phyloP scores from a whole-genome alignment of 164 flowering plant species.

The Protea cynaroides region DNA sequence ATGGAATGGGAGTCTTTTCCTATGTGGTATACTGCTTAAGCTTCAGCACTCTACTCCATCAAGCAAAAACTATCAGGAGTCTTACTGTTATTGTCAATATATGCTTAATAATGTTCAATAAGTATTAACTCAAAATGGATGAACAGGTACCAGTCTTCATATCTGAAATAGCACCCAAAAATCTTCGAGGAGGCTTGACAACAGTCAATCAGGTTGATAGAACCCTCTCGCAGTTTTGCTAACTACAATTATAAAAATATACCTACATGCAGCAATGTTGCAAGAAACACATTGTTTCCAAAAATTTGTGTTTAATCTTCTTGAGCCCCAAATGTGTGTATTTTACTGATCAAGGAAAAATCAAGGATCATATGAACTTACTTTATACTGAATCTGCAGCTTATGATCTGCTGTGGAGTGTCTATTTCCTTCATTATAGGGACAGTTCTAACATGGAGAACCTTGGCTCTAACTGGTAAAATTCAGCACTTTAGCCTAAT shows the following conservation, averaged over 20 bases:
- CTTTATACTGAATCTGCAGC: constrained; percentile 30
- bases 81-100: too few relatives aligned
- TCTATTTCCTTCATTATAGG: constrained; percentile 74
- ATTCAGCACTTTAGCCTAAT: background rate
- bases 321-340: background rate
- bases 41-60: background rate
- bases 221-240: background rate
- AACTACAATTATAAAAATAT: too few relatives aligned
- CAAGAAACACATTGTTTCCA: too few relatives aligned
- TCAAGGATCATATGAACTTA: background rate
- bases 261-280: too few relatives aligned
- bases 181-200: constrained; percentile 74
- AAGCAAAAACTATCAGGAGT: constrained; percentile 38
- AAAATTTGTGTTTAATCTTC: too few relatives aligned
- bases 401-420: constrained; percentile 59
- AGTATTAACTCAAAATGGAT: background rate
- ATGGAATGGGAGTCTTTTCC: constrained; percentile 88
- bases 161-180: constrained; percentile 87
- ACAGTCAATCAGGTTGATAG: constrained; percentile 65
- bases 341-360: background rate
- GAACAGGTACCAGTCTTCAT: constrained; percentile 76
- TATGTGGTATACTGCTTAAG: constrained; percentile 49
- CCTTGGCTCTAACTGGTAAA: constrained; percentile 62
- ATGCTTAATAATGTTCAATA: too few relatives aligned
- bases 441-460: constrained; percentile 69